Conservation (phyloP, 176 grass and related monocot species). For the Poa pratensis region DNA sequence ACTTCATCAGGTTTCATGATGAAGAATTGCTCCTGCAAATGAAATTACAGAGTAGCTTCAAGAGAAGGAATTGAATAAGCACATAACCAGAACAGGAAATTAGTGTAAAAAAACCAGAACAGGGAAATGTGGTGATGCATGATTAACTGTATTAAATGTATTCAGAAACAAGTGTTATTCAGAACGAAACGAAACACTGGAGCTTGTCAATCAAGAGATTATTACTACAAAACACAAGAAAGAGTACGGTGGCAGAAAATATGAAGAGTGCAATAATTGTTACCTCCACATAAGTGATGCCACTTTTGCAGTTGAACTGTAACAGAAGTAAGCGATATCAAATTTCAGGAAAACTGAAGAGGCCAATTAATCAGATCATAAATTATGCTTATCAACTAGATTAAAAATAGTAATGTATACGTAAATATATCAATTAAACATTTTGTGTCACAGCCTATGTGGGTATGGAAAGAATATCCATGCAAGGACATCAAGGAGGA, state of each 20-base stretch:
- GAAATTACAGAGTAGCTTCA: conserved; percentile 19
- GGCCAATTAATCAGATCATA: conserved; percentile 8
- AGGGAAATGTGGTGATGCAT: neutral
- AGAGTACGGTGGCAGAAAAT: neutral
- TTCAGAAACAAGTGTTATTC: neutral
- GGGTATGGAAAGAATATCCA: neutral
- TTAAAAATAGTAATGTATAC: neutral
- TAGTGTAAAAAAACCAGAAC: neutral
- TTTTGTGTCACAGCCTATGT: neutral
- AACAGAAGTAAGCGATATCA: conserved; percentile 47
- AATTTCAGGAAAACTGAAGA: conserved; percentile 25
- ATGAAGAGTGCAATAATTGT: conserved; percentile 27
- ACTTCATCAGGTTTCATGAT: conserved; percentile 78
- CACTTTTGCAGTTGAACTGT: conserved; percentile 76
- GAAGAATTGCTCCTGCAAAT: conserved; percentile 85
- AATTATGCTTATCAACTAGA: neutral
- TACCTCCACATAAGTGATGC: conserved; percentile 85
- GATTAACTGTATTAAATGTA: conserved; percentile 13
- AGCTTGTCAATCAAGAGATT: neutral
- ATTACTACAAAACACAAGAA: neutral
- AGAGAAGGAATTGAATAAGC: conserved; percentile 6
- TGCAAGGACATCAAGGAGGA: conserved; percentile 19
- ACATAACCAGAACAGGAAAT: neutral
- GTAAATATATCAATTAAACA: neutral
- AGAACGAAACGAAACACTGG: conserved; percentile 4